Base-by-base conservation (phyloP, 1,139 yeast species). In the Pichia terricola region DNA sequence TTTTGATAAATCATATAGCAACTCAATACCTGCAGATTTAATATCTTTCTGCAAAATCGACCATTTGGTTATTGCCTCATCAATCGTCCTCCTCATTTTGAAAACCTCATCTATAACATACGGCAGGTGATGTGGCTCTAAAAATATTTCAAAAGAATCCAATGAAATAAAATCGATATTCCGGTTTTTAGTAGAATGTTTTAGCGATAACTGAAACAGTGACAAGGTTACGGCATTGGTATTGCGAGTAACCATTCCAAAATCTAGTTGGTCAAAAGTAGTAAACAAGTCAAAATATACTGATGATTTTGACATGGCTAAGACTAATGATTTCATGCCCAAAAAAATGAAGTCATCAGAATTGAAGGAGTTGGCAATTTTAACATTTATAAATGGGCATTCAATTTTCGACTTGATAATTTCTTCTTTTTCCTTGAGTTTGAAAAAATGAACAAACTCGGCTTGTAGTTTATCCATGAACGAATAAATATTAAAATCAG, bases 381-480 rank as follows among this genome's bases (percentile, higher is more conserved):
- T 68, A 3, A 82, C 22, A 28, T 67, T 63, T 1, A 79, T 48
- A 4, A 65, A 63, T 0, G 81, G 79, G 3, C 79, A 58, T 1
- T 77, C 72, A 3, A 84, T 44, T 39, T 85, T 49, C 11, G 40
- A 34, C 25, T 41, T 46, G 8, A 44, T 5, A 3, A 36, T 28
- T 5, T 40, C 35, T 10, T 48, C 46, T 36, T 46, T 41, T 25
- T 47, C 35, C 6, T 37, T 42, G 16, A 34, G 41, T 25, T 45
- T 39, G 22, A 41, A 82, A 58, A 22, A 65, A 58, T 61, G 62
- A 10, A 85, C 68, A 3, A 82, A 75, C n/a, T 75, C 73, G 28
- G 75, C 62, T 48, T 88, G 94, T 26, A 87, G 63, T 25, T 62
- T 58, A 58, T 89, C 96, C 59, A 88, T 66, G 2, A 77, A 63